These are phyloP conservation scores for Penicillium odoratum DNA, from an alignment of 495 filamentous ascomycete genomes.

Conservation along the genomic window DNA sequence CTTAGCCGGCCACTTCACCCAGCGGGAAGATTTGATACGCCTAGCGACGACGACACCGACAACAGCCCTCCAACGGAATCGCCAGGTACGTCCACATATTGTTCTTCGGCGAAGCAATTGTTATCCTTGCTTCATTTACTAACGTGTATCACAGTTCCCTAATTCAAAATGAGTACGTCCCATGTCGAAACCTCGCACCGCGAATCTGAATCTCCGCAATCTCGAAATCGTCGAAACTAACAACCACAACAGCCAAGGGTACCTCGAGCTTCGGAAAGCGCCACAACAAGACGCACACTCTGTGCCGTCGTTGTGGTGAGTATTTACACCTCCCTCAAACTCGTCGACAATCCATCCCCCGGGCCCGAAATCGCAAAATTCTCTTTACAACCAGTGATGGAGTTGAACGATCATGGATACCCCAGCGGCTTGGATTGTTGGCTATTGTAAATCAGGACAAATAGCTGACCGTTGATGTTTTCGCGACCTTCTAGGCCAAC, in stretches of 20 bases:
- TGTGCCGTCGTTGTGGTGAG: conserved; percentile 99
- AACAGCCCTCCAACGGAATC: conserved; percentile 54
- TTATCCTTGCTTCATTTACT: conserved; percentile 10
- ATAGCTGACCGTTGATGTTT: conserved; percentile 33
- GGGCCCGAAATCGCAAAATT: conserved; percentile 28
- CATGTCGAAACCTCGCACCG: conserved; percentile 27
- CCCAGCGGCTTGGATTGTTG: conserved; percentile 10
- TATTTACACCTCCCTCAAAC: conserved; percentile 37
- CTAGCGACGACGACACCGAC: conserved; percentile 52
- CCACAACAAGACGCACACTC: conserved; percentile 99
- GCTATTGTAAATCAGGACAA: conserved; percentile 1
- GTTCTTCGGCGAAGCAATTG: conserved; percentile 4
- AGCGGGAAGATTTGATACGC: conserved; percentile 46
- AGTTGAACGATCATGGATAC: conserved; percentile 18
- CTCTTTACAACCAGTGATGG: conserved; percentile 21
- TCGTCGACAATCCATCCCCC: conserved; percentile 15
- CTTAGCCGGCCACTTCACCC: conserved; percentile 40
- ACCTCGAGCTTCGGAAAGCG: conserved; percentile 96
- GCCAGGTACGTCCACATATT: conserved; percentile 43
- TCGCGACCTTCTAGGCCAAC: conserved; percentile 63
- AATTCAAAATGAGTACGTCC: conserved; percentile 67
- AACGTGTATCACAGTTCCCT: conserved; percentile 43
- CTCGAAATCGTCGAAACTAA: conserved; percentile 43
- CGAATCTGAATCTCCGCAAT: conserved; percentile 26
- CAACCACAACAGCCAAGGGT: conserved; percentile 72